Percentiles rank a stretch among this genome's conserved stretches.
These are phyloP conservation scores for Pseudotsuga menziesii DNA, from an alignment of 75 land plant species.

Conservation along the genomic window DNA sequence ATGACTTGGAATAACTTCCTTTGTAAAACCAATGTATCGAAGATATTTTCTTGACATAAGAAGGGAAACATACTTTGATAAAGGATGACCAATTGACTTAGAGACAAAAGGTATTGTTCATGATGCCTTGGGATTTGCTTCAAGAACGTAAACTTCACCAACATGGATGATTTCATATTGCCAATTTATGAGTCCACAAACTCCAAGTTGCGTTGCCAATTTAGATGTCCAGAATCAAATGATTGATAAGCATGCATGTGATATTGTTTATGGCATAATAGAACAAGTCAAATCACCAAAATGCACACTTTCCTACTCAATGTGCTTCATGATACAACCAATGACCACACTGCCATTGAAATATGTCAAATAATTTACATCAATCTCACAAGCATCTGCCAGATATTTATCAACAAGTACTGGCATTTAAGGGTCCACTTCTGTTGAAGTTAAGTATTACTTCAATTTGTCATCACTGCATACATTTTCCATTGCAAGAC, in stretches of 20 bases:
- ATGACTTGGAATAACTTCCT: no score
- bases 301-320: slow-evolving; percentile 98
- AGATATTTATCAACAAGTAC: slow-evolving; percentile 90
- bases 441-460: slow-evolving; percentile 80
- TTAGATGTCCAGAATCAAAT: slow-evolving; percentile 81
- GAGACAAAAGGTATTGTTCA: no score
- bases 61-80: no score
- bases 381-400: slow-evolving; percentile 89
- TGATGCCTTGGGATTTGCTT: no score
- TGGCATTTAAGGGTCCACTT: slow-evolving; percentile 96
- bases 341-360: slow-evolving; percentile 80
- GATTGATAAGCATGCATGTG: slow-evolving; percentile 47
- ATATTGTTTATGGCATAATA: slow-evolving; percentile 74
- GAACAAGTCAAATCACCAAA: slow-evolving; percentile 97
- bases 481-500: no score
- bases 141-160: no score
- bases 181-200: slow-evolving; percentile 94
- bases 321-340: slow-evolving; percentile 99
- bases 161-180: no score
- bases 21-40: no score
- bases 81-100: no score
- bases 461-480: no score
- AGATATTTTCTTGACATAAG: slow-evolving; percentile 96
- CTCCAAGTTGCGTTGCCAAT: slow-evolving; percentile 71
- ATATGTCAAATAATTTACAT: slow-evolving; percentile 91